phyloP scores from a whole-genome alignment of 306 rosid genomes.

The Calophaca sinica region DNA sequence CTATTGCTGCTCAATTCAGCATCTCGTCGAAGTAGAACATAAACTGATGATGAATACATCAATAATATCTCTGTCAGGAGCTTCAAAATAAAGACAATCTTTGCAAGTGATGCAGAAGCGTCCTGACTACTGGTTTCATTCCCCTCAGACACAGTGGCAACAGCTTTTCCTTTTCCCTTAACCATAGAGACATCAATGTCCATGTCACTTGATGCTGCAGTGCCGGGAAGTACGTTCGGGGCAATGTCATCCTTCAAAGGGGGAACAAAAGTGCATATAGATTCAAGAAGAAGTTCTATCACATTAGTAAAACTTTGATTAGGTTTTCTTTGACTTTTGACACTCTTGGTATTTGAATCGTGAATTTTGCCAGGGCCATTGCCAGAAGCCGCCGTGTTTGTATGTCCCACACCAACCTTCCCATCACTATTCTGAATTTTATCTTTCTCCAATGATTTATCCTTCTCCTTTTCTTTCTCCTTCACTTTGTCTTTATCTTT shows the following conservation, averaged over 20 bases:
- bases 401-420: slow-evolving; percentile 63
- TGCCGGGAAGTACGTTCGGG: slow-evolving; percentile 50
- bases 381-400: slow-evolving; percentile 63
- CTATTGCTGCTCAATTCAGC: slow-evolving; percentile 77
- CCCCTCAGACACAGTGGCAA: slow-evolving; percentile 73
- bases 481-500: slow-evolving; percentile 90
- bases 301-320: slow-evolving; percentile 80
- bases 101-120: slow-evolving; percentile 90
- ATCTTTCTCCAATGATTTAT: slow-evolving; percentile 76
- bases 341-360: slow-evolving; percentile 70
- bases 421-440: slow-evolving; percentile 67
- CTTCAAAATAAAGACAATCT: slow-evolving; percentile 87
- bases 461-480: slow-evolving; percentile 88
- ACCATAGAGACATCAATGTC: slow-evolving; percentile 82
- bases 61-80: slow-evolving; percentile 87
- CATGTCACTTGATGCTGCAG: slow-evolving; percentile 77
- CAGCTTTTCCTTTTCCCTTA: slow-evolving; percentile 98
- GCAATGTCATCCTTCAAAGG: slow-evolving; percentile 70
- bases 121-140: slow-evolving; percentile 64
- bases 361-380: slow-evolving; percentile 68
- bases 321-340: slow-evolving; percentile 74
- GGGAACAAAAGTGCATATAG: slow-evolving; percentile 72
- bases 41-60: slow-evolving; percentile 93
- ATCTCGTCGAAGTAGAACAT: slow-evolving; percentile 94
- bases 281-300: slow-evolving; percentile 89